A percentile compares a stretch with the other conserved stretches of the same genome.
These are phyloP conservation scores for Wallacemonas sp. DNA, from an alignment of 208 protist genomes.

Conservation along the genomic window DNA sequence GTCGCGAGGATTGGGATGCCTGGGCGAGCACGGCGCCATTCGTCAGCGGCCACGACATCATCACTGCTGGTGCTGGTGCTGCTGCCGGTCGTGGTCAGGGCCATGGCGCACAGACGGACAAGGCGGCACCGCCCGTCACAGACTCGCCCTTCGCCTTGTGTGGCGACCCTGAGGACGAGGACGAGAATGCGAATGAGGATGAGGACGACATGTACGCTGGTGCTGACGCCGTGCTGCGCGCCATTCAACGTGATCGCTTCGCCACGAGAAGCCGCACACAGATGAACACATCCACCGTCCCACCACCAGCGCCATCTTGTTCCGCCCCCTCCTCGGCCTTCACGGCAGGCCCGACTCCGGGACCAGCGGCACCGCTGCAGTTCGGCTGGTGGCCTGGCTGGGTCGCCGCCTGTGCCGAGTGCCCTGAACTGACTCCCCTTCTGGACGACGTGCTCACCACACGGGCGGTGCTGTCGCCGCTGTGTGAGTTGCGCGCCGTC, in stretches of 20 bases:
- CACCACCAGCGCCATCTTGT: too few species aligned
- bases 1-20: neutral
- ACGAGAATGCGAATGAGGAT: neutral
- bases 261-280: too few species aligned
- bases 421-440: conserved; percentile 26
- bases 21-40: neutral
- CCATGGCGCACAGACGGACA: too few species aligned
- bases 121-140: too few species aligned
- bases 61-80: too few species aligned
- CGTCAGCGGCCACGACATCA: neutral
- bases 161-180: conserved; percentile 7
- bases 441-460: conserved; percentile 34
- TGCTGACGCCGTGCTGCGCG: neutral
- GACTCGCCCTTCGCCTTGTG: conserved; percentile 13
- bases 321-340: too few species aligned
- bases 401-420: conserved; percentile 35
- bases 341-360: too few species aligned
- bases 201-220: neutral
- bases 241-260: neutral
- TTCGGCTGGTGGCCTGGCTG: conserved; percentile 43
- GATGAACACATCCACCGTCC: too few species aligned
- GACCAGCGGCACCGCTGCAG: too few species aligned
- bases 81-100: too few species aligned
- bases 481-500: conserved; percentile 54
- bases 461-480: conserved; percentile 31